A percentile compares a stretch with the other conserved stretches of the same genome.
Conservation (phyloP, 1,284 basidiomycete species). For the Papiliotrema laurentii region DNA sequence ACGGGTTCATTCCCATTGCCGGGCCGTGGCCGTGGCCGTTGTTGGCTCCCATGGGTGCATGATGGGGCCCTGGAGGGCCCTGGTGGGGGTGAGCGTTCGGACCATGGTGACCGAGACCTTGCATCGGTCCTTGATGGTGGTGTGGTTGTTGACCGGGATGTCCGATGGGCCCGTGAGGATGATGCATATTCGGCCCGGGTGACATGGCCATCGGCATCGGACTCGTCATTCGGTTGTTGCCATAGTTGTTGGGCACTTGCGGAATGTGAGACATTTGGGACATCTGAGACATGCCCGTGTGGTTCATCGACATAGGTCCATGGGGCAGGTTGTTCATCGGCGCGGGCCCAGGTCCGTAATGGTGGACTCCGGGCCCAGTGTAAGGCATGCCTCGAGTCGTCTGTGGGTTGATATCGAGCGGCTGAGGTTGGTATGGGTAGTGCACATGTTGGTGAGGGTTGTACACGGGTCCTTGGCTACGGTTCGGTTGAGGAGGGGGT, state of each 20-base stretch:
- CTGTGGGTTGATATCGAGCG: slow-evolving; percentile 36
- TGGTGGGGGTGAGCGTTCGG: too few relatives aligned
- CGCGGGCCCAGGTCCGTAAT: slow-evolving; percentile 9
- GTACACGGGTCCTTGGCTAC: slow-evolving; percentile 28
- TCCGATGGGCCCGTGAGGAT: background rate
- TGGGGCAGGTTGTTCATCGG: slow-evolving; percentile 14
- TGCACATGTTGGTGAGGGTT: slow-evolving; percentile 45
- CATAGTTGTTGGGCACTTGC: too few relatives aligned
- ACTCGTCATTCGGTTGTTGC: slow-evolving; percentile 16
- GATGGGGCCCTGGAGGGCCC: background rate
- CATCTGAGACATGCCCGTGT: slow-evolving; percentile 26
- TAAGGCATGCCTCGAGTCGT: slow-evolving; percentile 38
- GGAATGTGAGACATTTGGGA: slow-evolving; percentile 8
- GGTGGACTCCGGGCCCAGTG: slow-evolving; percentile 34
- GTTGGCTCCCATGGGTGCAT: slow-evolving; percentile 9
- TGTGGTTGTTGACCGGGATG: slow-evolving; percentile 1
- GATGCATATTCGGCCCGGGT: background rate
- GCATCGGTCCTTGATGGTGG: background rate
- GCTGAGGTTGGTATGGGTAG: slow-evolving; percentile 42
- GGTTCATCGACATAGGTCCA: slow-evolving; percentile 31
- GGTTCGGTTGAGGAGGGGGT: slow-evolving; percentile 17
- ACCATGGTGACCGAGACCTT: background rate
- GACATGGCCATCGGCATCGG: slow-evolving; percentile 14
- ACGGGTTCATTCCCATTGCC: slow-evolving; percentile 19
- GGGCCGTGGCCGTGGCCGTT: slow-evolving; percentile 6